A percentile compares a stretch with the other conserved stretches of the same genome.
These are phyloP conservation scores for Hanseniaspora hatyaiensis DNA, from an alignment of 805 yeast species.

Conservation along the genomic window DNA sequence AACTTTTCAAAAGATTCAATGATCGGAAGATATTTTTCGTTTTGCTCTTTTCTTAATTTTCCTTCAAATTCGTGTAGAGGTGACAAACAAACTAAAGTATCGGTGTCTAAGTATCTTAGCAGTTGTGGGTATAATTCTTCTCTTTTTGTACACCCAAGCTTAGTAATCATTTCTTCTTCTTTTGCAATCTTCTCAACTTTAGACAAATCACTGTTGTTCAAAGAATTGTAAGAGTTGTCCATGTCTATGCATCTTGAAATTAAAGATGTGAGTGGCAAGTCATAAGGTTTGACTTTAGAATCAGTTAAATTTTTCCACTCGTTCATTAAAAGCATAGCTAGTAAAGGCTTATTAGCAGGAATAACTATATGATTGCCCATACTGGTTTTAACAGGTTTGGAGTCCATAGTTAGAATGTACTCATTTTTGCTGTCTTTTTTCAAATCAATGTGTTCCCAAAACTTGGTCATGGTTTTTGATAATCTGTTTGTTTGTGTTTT, in stretches of 20 bases:
- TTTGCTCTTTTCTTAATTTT: constrained; percentile 63
- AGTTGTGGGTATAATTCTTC: constrained; percentile 48
- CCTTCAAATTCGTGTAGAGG: constrained; percentile 78
- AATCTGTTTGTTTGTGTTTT: constrained; percentile 56
- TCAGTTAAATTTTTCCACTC: constrained; percentile 77
- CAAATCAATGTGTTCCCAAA: constrained; percentile 63
- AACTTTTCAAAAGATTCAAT: constrained; percentile 53
- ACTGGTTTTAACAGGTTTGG: constrained; percentile 73
- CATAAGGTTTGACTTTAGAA: constrained; percentile 58
- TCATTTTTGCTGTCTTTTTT: constrained; percentile 22
- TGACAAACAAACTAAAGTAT: constrained; percentile 77
- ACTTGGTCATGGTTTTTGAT: constrained; percentile 55
- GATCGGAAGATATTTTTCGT: constrained; percentile 62
- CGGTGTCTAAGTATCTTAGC: constrained; percentile 83
- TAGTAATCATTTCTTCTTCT: constrained; percentile 41
- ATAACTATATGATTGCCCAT: constrained; percentile 57
- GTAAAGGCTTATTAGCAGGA: constrained; percentile 44
- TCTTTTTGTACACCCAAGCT: constrained; percentile 44
- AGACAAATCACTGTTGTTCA: constrained; percentile 21
- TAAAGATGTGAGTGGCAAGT: constrained; percentile 78
- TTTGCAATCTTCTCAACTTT: constrained; percentile 16
- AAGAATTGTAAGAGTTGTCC: constrained; percentile 28
- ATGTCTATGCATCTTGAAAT: constrained; percentile 81
- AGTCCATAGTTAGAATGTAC: constrained; percentile 54
- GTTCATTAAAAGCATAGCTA: constrained; percentile 67